Percentiles rank a stretch among this genome's conserved stretches.
phyloP scores from a whole-genome alignment of 2,329 filamentous ascomycete genomes.

The Dryadomyces quercus-mongolicae region DNA sequence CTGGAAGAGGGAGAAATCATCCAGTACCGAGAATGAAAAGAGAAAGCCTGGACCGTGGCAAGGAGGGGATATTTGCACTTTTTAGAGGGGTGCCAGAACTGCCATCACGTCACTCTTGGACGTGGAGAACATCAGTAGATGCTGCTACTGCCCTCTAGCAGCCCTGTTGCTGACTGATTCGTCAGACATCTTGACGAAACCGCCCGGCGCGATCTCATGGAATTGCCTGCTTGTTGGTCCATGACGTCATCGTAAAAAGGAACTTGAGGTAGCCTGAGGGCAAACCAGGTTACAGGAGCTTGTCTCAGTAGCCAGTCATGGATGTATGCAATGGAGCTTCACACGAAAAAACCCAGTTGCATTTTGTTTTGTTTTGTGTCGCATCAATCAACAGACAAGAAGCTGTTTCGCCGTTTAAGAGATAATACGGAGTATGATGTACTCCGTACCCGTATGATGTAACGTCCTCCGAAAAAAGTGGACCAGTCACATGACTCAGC shows the following conservation, averaged over 20 bases:
- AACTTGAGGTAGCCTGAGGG: not conserved
- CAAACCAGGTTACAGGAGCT: too few relatives aligned
- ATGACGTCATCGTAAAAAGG: not conserved
- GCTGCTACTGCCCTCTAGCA: not conserved
- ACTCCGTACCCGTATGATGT: too few relatives aligned
- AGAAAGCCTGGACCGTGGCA: not conserved
- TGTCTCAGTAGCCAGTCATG: too few relatives aligned
- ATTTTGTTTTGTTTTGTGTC: too few relatives aligned
- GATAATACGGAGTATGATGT: too few relatives aligned
- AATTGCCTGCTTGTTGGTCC: not conserved
- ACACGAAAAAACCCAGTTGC: not conserved
- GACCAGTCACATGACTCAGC: too few relatives aligned
- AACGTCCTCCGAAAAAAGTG: too few relatives aligned
- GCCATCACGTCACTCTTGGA: not conserved
- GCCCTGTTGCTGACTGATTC: not conserved
- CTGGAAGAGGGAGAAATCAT: not conserved
- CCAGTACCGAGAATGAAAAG: not conserved
- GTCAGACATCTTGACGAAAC: not conserved
- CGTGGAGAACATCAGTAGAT: not conserved
- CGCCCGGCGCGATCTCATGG: not conserved
- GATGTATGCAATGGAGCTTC: not conserved
- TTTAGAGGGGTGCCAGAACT: not conserved
- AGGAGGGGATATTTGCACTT: not conserved
- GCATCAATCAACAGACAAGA: too few relatives aligned
- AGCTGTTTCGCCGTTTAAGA: too few relatives aligned